These are phyloP conservation scores for Hura crepitans DNA, from an alignment of 441 rosid genomes.

Conservation along the genomic window DNA sequence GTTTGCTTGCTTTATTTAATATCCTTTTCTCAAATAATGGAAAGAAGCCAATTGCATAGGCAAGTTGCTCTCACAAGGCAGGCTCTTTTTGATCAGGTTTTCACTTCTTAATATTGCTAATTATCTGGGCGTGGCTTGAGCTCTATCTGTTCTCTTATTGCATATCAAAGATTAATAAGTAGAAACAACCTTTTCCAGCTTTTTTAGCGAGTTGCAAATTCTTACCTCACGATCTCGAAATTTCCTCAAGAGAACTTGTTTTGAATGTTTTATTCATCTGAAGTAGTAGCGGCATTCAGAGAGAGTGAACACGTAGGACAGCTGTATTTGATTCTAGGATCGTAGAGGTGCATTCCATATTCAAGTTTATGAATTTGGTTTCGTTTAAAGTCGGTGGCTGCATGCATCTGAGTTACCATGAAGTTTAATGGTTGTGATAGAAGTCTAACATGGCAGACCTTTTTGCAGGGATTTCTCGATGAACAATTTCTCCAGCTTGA, in stretches of 20 bases:
- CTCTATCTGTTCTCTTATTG: not conserved
- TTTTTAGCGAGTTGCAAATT: not conserved
- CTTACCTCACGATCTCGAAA: not conserved
- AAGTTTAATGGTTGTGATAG: not conserved
- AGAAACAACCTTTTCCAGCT: not conserved
- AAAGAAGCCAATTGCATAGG: conserved; percentile 52
- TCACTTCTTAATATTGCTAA: not conserved
- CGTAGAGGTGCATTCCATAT: not conserved
- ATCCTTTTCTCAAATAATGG: conserved; percentile 32
- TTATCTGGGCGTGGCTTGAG: not conserved
- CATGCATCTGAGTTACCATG: not conserved
- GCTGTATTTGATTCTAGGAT: not conserved
- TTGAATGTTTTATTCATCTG: not conserved
- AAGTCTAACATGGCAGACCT: conserved; percentile 6
- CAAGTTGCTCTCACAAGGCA: conserved; percentile 71
- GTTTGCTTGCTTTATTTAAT: conserved; percentile 5
- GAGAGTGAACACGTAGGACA: not conserved
- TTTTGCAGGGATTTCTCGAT: conserved; percentile 70
- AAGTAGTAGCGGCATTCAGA: not conserved
- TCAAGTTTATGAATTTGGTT: not conserved
- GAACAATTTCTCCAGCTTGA: conserved; percentile 85
- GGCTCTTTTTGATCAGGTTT: conserved; percentile 88
- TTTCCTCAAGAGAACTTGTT: not conserved
- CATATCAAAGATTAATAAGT: not conserved
- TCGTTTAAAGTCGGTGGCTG: not conserved